These are phyloP conservation scores for Globisporangium iwayamae DNA, from an alignment of 352 stramenopile genomes.

Conservation along the genomic window DNA sequence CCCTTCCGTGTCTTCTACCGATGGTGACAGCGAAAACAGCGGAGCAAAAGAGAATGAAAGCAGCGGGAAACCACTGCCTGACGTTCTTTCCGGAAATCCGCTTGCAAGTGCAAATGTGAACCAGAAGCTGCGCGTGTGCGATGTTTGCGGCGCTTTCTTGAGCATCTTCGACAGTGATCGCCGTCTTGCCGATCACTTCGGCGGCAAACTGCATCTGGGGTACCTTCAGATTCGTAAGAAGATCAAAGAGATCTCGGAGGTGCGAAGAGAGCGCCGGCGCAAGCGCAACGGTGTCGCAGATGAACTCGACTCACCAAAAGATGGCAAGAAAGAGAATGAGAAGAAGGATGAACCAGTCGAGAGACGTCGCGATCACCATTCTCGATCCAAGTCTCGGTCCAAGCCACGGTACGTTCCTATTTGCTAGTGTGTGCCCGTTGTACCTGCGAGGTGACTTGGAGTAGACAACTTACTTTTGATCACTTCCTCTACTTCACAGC, in stretches of 20 bases:
- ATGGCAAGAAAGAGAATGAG: slow-evolving; percentile 9
- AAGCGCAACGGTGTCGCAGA: slow-evolving; percentile 13
- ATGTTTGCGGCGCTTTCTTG: slow-evolving; percentile 89
- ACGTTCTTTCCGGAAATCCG: slow-evolving; percentile 16
- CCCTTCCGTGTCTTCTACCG: not conserved
- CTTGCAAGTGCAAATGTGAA: slow-evolving; percentile 46
- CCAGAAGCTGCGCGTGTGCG: slow-evolving; percentile 87
- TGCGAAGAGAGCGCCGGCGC: slow-evolving; percentile 25
- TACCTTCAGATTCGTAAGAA: slow-evolving; percentile 89
- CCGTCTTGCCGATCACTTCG: slow-evolving; percentile 88
- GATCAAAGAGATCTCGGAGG: slow-evolving; percentile 62
- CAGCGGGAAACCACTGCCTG: slow-evolving; percentile 10
- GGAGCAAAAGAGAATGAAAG: slow-evolving; percentile 14
- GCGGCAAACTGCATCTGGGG: slow-evolving; percentile 87
- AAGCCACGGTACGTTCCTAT: slow-evolving; percentile 12
- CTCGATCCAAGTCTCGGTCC: slow-evolving; percentile 23
- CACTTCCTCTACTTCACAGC: not conserved
- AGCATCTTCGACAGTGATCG: slow-evolving; percentile 92
- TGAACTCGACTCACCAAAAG: slow-evolving; percentile 1
- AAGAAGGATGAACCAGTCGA: slow-evolving; percentile 1
- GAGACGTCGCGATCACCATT: slow-evolving; percentile 15
- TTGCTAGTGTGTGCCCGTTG: not conserved
- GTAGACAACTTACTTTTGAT: not conserved
- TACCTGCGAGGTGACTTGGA: not conserved
- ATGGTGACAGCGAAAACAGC: slow-evolving; percentile 2